A percentile compares a stretch with the other conserved stretches of the same genome.
Conservation (phyloP, 1,139 yeast genomes). For the Wickerhamomyces sp. region DNA sequence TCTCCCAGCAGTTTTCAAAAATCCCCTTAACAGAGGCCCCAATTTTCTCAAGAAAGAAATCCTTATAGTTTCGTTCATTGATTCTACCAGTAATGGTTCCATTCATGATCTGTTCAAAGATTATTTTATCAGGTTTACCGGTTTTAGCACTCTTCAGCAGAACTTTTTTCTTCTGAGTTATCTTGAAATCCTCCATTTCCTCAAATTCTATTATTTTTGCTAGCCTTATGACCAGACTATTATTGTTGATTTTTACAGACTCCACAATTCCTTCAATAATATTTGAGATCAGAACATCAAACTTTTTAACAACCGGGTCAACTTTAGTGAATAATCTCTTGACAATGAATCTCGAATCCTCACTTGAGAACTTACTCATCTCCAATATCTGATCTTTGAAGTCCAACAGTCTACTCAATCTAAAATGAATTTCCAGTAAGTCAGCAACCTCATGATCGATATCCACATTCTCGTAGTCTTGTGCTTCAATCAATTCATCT, state of each 20-base stretch:
- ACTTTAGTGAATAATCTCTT: conserved; percentile 49
- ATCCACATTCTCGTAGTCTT: conserved; percentile 44
- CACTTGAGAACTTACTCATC: conserved; percentile 50
- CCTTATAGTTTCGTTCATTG: conserved; percentile 56
- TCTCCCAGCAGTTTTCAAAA: conserved; percentile 59
- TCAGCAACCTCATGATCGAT: conserved; percentile 55
- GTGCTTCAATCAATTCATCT: conserved; percentile 48
- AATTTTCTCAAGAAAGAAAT: conserved; percentile 57
- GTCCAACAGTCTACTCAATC: conserved; percentile 67
- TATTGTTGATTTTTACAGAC: conserved; percentile 61
- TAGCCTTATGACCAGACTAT: conserved; percentile 61
- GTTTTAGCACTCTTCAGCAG: conserved; percentile 25
- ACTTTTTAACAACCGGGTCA: conserved; percentile 43
- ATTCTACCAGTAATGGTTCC: conserved; percentile 39
- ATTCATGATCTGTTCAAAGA: conserved; percentile 31
- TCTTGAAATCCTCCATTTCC: conserved; percentile 68
- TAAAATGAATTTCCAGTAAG: conserved; percentile 63
- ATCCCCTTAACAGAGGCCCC: conserved; percentile 59
- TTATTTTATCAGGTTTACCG: conserved; percentile 22
- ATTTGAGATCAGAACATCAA: conserved; percentile 63
- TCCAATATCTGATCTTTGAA: conserved; percentile 67
- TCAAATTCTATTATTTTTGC: conserved; percentile 79
- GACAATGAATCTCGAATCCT: conserved; percentile 69
- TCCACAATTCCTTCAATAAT: conserved; percentile 64
- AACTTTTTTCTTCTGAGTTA: conserved; percentile 45